Evolutionary conservation across 192 early-diverging fungal species (phyloP).

Genomic region (Podila horticola): DNA sequence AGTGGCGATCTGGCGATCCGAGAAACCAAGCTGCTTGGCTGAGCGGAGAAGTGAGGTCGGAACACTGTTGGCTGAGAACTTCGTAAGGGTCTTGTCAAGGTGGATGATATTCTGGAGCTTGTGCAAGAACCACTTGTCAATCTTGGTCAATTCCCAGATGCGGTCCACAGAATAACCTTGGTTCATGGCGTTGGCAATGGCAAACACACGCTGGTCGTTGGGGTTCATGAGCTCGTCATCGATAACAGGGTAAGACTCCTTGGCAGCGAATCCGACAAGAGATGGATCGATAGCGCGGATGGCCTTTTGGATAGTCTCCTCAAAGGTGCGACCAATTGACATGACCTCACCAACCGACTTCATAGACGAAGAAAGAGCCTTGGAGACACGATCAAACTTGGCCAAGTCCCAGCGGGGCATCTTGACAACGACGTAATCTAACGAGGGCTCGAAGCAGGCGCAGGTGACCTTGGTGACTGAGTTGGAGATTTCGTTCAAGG

Average conservation of each 20-base stretch:
- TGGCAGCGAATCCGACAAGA: conserved; percentile 82
- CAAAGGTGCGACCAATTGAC: conserved; percentile 96
- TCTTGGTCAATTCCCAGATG: conserved; percentile 89
- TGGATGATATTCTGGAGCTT: conserved; percentile 88
- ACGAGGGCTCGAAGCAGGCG: conserved; percentile 96
- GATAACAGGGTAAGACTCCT: conserved; percentile 60
- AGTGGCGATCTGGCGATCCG: conserved; percentile 87
- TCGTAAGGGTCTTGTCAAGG: conserved; percentile 74
- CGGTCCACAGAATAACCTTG: conserved; percentile 90
- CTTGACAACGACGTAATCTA: conserved; percentile 92
- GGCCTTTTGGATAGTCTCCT: conserved; percentile 98
- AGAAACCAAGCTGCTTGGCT: conserved; percentile 97
- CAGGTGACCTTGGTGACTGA: conserved; percentile 94
- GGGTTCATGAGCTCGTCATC: conserved; percentile 91
- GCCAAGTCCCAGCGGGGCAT: conserved; percentile 94
- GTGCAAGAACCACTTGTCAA: conserved; percentile 98
- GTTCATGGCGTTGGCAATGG: conserved; percentile 94
- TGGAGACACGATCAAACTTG: conserved; percentile 95
- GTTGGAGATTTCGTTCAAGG: conserved; percentile 95
- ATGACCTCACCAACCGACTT: conserved; percentile 99
- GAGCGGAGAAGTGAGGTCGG: conserved; percentile 64
- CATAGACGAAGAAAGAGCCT: conserved; percentile 91
- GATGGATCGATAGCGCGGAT: conserved; percentile 90
- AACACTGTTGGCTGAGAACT: conserved; percentile 71
- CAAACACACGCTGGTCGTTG: conserved; percentile 93